Conservation (phyloP, 1,139 yeast genomes). For the Eremothecium sinecaudum region DNA sequence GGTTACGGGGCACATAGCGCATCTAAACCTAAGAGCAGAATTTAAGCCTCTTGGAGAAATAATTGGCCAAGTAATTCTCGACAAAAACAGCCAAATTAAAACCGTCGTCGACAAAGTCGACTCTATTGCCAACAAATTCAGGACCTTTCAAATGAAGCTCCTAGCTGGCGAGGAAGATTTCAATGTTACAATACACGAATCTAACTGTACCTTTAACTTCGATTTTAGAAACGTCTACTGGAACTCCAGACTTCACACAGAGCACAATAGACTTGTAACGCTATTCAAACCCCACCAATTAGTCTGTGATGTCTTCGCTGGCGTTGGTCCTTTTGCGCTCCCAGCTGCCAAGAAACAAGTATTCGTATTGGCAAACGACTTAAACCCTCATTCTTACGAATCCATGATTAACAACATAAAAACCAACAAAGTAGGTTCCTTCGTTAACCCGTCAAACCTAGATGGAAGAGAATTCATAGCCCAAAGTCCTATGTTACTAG, state of each 20-base stretch:
- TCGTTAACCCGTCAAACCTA: constrained; percentile 55
- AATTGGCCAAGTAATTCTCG: constrained; percentile 85
- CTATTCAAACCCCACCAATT: constrained; percentile 56
- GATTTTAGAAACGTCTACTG: constrained; percentile 93
- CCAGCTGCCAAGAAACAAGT: constrained; percentile 87
- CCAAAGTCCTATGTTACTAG: constrained; percentile 45
- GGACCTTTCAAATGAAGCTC: constrained; percentile 91
- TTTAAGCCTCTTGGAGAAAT: constrained; percentile 72
- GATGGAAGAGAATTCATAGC: constrained; percentile 81
- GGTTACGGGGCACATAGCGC: constrained; percentile 93
- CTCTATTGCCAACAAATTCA: constrained; percentile 73
- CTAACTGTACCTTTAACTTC: constrained; percentile 76
- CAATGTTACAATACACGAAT: constrained; percentile 78
- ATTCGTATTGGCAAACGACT: constrained; percentile 81
- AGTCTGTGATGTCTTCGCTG: constrained; percentile 94
- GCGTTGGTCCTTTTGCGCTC: constrained; percentile 96
- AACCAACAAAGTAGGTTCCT: constrained; percentile 51
- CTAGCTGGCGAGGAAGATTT: constrained; percentile 68
- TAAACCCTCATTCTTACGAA: constrained; percentile 77
- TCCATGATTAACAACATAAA: constrained; percentile 58
- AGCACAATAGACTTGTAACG: constrained; percentile 71
- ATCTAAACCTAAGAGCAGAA: constrained; percentile 74
- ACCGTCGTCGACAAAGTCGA: constrained; percentile 95
- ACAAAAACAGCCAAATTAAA: constrained; percentile 66
- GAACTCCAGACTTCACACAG: constrained; percentile 93